Conservation (phyloP, 139 green algal genomes). For the Penium margaritaceum region DNA sequence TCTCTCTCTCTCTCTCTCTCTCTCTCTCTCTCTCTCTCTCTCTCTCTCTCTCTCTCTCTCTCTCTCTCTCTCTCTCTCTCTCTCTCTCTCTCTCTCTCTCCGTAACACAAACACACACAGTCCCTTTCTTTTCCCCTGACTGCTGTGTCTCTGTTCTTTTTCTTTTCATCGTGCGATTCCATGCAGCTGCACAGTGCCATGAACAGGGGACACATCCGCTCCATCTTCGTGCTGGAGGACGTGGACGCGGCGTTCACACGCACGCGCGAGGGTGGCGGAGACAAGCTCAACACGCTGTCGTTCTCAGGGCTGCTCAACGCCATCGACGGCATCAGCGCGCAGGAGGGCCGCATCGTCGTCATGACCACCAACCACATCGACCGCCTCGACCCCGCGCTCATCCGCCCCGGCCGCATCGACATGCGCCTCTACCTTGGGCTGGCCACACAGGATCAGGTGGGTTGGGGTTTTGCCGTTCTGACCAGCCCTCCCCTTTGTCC, state of each 20-base stretch:
- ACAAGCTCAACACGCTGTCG: conserved; percentile 36
- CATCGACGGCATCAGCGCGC: conserved; percentile 53
- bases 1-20: too few relatives aligned
- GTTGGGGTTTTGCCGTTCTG: too few relatives aligned
- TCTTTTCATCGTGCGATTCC: too few relatives aligned
- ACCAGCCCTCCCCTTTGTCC: too few relatives aligned
- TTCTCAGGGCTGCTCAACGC: conserved; percentile 58
- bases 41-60: too few relatives aligned
- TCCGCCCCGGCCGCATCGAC: conserved; percentile 49
- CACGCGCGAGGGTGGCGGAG: background rate
- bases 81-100: too few relatives aligned
- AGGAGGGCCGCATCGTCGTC: conserved; percentile 56
- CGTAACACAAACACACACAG: too few relatives aligned
- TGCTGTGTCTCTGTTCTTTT: too few relatives aligned
- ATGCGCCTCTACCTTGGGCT: conserved; percentile 33
- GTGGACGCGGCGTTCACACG: conserved; percentile 54
- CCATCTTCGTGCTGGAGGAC: conserved; percentile 55
- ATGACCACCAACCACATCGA: conserved; percentile 63
- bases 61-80: too few relatives aligned
- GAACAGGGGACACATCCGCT: conserved; percentile 16
- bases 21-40: too few relatives aligned
- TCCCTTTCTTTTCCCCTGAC: too few relatives aligned
- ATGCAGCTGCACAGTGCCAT: conserved; percentile 14
- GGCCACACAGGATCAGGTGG: too few relatives aligned
- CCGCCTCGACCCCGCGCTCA: conserved; percentile 46